phyloP scores from a whole-genome alignment of 805 yeast species.

The Starmerella bombicola region DNA sequence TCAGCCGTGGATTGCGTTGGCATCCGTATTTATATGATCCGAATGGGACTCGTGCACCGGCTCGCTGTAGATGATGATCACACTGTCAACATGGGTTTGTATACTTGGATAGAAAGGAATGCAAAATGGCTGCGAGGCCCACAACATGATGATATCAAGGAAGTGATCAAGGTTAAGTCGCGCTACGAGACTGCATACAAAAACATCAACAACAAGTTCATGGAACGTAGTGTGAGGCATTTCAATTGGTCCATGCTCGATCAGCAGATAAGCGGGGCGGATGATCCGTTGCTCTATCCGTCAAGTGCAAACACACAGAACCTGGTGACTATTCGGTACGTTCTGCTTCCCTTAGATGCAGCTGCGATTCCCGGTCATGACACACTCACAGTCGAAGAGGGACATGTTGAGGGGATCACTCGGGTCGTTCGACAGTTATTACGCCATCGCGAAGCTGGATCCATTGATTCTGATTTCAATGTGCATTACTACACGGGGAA shows the following conservation, averaged over 20 bases:
- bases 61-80: constrained; percentile 62
- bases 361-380: constrained; percentile 44
- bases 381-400: constrained; percentile 64
- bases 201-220: constrained; percentile 44
- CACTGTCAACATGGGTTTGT: constrained; percentile 66
- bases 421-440: constrained; percentile 17
- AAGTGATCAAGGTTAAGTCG: constrained; percentile 41
- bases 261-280: constrained; percentile 83
- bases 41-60: constrained; percentile 78
- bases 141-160: constrained; percentile 2
- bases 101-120: constrained; percentile 27
- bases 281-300: constrained; percentile 40
- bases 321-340: constrained; percentile 65
- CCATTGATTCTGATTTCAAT: constrained; percentile 14
- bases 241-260: constrained; percentile 87
- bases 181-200: constrained; percentile 60
- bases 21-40: constrained; percentile 56
- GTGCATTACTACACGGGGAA: constrained; percentile 73
- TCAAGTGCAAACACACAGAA: constrained; percentile 39
- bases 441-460: constrained; percentile 16
- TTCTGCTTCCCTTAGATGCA: constrained; percentile 54
- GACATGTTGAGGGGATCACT: constrained; percentile 74
- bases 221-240: constrained; percentile 31
- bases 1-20: constrained; percentile 36
- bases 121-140: constrained; percentile 8